Evolutionary conservation across 768 basidiomycete genomes (phyloP), one percentile per base, ranked within the genome.

Genomic region (Candolleomyces eurysporus): DNA sequence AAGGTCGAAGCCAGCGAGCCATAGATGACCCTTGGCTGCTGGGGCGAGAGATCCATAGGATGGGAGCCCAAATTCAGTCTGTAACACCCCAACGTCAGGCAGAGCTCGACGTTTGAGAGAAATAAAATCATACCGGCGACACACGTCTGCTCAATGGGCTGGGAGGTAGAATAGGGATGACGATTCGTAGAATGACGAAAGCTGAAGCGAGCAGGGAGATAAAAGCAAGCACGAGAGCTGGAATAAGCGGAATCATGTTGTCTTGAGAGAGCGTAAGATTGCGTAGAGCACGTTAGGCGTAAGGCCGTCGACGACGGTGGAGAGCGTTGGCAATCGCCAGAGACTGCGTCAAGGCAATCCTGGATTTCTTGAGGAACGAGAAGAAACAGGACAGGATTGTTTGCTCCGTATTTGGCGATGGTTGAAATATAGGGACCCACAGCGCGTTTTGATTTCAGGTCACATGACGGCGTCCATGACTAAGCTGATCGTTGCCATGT

Each of bases 61-160:
- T 63, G 88, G 89, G 61, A 89, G 80, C 63, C 88, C 87, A 71
- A 90, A 91, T 76, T 90, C 88, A 66, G 89, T 82, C 90, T 91
- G 71, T 39, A 72, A 65, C 72, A 63, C 62, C 65, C 62, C 64
- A 55, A 63, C 53, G 69, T 26, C 36, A 36, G 36, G 5, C 36
- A 36, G 36, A 36, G 6, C 42, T 36, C n/a, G 14, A 16, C 17
- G 7, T 31, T 21, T 19, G 22, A 40, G 55, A 61, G 48, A 60
- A 62, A 62, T 56, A 11, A 60, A 64, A 19, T 51, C 86, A 62
- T 68, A 91, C 90, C 57, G 89, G 89, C 71, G 85, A 80, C 69
- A 89, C 88, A 68, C 87, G 86, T 77, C 84, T 83, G 73, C 88
- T 90, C 71, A 90, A 77, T 30, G 88, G 86, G 66, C 85, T 82